phyloP scores from a whole-genome alignment of 2,329 filamentous ascomycete genomes.

The Gnomoniopsis smithogilvyi region DNA sequence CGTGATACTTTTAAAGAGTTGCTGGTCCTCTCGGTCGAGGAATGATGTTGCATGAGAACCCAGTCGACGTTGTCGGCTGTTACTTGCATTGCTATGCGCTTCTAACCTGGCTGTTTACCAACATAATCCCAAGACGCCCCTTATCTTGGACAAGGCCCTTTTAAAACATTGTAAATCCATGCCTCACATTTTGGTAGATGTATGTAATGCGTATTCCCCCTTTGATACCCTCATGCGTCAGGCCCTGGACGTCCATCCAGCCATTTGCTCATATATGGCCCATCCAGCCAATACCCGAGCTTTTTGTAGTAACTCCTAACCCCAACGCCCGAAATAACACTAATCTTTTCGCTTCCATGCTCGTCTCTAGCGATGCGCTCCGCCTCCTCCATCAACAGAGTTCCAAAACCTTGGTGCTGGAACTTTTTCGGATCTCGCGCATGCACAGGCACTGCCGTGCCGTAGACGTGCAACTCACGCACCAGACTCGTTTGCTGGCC shows the following conservation, averaged over 20 bases:
- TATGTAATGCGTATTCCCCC: neutral
- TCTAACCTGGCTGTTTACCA: neutral
- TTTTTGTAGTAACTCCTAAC: conserved; percentile 94
- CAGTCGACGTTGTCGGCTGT: neutral
- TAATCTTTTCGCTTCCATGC: conserved; percentile 90
- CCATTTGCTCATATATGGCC: conserved; percentile 76
- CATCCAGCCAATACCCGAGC: conserved; percentile 90
- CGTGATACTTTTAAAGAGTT: neutral
- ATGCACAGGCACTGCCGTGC: conserved; percentile 95
- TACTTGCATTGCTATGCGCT: neutral
- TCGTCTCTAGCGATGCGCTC: conserved; percentile 93
- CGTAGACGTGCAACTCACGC: conserved; percentile 93
- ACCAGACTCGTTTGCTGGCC: conserved; percentile 89
- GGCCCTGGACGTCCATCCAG: conserved; percentile 44
- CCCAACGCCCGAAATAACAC: conserved; percentile 96
- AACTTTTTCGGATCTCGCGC: conserved; percentile 94
- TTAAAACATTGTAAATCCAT: neutral
- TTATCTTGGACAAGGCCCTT: neutral
- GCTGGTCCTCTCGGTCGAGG: neutral
- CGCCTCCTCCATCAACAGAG: conserved; percentile 94
- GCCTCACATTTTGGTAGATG: neutral
- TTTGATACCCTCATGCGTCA: neutral
- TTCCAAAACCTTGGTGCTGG: conserved; percentile 97
- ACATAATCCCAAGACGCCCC: neutral
- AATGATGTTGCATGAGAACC: neutral